These are phyloP conservation scores for Vitis cinerea DNA, from an alignment of 164 flowering plant genomes.

Conservation along the genomic window DNA sequence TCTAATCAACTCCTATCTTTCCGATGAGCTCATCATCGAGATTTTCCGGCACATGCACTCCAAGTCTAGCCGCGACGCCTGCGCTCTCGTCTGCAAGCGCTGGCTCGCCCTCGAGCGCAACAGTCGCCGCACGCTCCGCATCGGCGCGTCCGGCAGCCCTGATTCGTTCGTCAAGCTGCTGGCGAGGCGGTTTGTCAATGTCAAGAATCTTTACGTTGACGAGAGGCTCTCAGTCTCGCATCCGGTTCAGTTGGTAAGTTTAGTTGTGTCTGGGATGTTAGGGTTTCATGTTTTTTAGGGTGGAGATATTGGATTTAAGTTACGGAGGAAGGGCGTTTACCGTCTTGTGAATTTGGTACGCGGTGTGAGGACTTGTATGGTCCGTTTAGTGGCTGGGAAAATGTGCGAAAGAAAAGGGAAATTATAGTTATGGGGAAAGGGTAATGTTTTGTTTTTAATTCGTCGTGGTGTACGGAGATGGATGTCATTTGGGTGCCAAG, in stretches of 20 bases:
- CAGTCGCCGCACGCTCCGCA: conserved; percentile 65
- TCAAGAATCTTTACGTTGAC: conserved; percentile 54
- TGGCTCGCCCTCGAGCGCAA: conserved; percentile 76
- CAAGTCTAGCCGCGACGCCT: conserved; percentile 67
- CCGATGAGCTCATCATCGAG: conserved; percentile 78
- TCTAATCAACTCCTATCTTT: conserved; percentile 60
- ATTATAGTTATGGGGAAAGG: not conserved
- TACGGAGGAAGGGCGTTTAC: too few species aligned
- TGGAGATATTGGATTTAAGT: too few species aligned
- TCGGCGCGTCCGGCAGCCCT: conserved; percentile 73
- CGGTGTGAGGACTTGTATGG: not conserved
- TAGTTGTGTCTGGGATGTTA: not conserved
- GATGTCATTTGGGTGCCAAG: not conserved
- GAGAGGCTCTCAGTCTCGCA: conserved; percentile 57
- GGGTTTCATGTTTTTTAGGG: not conserved
- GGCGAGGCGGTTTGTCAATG: conserved; percentile 50
- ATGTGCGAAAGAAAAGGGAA: not conserved
- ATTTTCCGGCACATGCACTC: conserved; percentile 61
- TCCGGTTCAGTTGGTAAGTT: conserved; percentile 38
- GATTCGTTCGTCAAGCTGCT: conserved; percentile 47
- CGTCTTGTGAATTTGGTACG: too few species aligned
- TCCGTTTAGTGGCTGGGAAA: not conserved
- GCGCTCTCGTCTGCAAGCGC: conserved; percentile 82
- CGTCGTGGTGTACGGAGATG: too few species aligned
- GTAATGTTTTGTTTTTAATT: not conserved